Evolutionary conservation across 1,284 basidiomycete species (phyloP).

Genomic region (Somion occarium): DNA sequence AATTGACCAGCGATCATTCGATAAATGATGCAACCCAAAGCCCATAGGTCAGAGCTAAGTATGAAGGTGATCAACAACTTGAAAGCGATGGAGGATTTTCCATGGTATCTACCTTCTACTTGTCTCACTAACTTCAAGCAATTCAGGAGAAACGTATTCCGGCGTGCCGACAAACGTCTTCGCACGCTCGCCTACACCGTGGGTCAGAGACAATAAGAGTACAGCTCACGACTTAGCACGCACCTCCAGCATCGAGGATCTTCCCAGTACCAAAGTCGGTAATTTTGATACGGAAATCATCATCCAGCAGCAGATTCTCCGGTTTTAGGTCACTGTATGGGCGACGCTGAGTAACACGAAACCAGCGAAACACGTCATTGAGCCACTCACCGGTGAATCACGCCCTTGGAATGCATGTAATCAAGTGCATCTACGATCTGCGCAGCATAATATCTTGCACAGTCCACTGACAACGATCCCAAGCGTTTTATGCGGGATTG

Average conservation of each 20-base stretch:
- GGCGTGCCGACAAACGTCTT: conserved; percentile 95
- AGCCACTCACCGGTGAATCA: conserved; percentile 72
- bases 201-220: conserved; percentile 13
- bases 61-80: conserved; percentile 13
- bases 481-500: conserved; percentile 72
- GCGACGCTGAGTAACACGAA: background rate
- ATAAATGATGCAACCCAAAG: conserved; percentile 92
- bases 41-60: conserved; percentile 92
- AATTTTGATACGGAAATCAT: conserved; percentile 84
- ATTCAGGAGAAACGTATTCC: conserved; percentile 93
- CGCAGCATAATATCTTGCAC: conserved; percentile 80
- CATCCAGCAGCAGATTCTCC: conserved; percentile 88
- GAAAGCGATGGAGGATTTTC: background rate
- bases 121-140: conserved; percentile 74
- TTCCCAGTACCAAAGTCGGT: conserved; percentile 98
- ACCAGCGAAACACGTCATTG: background rate
- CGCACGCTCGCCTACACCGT: conserved; percentile 41
- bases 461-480: conserved; percentile 77
- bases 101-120: conserved; percentile 51
- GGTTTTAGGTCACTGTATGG: conserved; percentile 76
- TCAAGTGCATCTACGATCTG: conserved; percentile 85
- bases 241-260: conserved; percentile 60
- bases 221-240: conserved; percentile 20
- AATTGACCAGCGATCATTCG: conserved; percentile 95
- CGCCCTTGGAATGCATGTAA: conserved; percentile 85